Evolutionary conservation across 1,284 basidiomycete species (phyloP).

Genomic region (Chalciporus sp.): DNA sequence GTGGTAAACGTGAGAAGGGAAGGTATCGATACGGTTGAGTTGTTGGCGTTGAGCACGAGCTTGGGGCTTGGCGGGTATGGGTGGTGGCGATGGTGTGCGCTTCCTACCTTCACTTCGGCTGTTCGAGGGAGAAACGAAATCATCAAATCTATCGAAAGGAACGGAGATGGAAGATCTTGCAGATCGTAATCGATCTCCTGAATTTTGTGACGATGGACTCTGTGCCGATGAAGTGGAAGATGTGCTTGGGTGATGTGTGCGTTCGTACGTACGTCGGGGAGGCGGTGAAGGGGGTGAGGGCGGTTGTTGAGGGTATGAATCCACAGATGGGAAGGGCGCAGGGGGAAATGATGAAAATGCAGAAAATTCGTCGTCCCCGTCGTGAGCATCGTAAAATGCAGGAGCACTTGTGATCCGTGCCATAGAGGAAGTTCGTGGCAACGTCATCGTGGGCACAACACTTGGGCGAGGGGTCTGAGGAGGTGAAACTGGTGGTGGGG

Average conservation of each 20-base stretch:
- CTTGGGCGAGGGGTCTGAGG: conserved; percentile 33
- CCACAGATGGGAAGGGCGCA: conserved; percentile 8
- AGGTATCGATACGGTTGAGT: conserved; percentile 13
- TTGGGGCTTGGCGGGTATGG: conserved; percentile 42
- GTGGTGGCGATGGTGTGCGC: conserved; percentile 45
- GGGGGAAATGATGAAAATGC: conserved; percentile 29
- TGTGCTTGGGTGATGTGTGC: conserved; percentile 27
- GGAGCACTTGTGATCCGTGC: not conserved
- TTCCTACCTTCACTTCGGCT: conserved; percentile 14
- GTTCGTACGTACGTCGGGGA: conserved; percentile 30
- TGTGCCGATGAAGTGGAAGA: conserved; percentile 31
- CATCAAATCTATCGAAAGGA: conserved; percentile 49
- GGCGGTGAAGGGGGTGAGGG: conserved; percentile 32
- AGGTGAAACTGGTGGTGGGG: conserved; percentile 33
- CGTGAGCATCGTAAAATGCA: conserved; percentile 11
- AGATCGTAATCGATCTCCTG: conserved; percentile 25
- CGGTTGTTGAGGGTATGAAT: conserved; percentile 11
- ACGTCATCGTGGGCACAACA: not conserved
- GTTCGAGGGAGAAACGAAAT: conserved; percentile 40
- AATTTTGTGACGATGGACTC: conserved; percentile 32
- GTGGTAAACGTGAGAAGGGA: conserved; percentile 12
- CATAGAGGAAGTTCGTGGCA: conserved; percentile 1
- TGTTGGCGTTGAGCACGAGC: conserved; percentile 2
- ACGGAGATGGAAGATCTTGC: conserved; percentile 18
- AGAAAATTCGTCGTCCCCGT: conserved; percentile 34